Evolutionary conservation across 331 rosid species (phyloP).

Genomic region (Malus hybrid): DNA sequence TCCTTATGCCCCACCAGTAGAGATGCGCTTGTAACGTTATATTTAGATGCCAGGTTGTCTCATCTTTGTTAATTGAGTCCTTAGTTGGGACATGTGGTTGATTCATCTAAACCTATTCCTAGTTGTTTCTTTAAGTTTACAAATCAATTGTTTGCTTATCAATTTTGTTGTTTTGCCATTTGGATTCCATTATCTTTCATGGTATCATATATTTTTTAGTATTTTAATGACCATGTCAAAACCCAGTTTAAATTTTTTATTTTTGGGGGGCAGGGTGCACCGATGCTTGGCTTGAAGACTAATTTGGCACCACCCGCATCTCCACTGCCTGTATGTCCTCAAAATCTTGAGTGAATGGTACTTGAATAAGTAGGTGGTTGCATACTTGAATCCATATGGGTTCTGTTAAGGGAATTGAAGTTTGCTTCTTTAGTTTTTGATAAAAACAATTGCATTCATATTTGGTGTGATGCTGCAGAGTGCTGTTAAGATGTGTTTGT

Average conservation of each 20-base stretch:
- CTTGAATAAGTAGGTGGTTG: not conserved
- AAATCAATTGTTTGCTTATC: not conserved
- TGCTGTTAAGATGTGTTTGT: not conserved
- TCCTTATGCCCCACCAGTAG: not conserved
- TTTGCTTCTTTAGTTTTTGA: not conserved
- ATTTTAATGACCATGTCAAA: constrained; percentile 4
- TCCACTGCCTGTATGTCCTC: constrained; percentile 59
- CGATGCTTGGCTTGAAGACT: constrained; percentile 58
- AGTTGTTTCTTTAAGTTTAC: not conserved
- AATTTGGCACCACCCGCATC: constrained; percentile 49
- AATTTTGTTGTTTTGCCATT: not conserved
- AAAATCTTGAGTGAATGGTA: not conserved
- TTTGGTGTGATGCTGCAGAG: not conserved
- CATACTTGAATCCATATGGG: not conserved
- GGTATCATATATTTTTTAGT: not conserved
- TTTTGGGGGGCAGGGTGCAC: constrained; percentile 53
- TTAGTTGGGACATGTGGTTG: not conserved
- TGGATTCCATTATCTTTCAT: not conserved
- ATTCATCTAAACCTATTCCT: not conserved
- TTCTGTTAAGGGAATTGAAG: not conserved
- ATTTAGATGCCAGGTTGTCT: not conserved
- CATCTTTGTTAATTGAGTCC: not conserved
- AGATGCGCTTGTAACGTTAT: not conserved
- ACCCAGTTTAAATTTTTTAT: constrained; percentile 13
- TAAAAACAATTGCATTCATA: not conserved